phyloP scores from a whole-genome alignment of 345 rosid species.

The Passiflora organensis region DNA sequence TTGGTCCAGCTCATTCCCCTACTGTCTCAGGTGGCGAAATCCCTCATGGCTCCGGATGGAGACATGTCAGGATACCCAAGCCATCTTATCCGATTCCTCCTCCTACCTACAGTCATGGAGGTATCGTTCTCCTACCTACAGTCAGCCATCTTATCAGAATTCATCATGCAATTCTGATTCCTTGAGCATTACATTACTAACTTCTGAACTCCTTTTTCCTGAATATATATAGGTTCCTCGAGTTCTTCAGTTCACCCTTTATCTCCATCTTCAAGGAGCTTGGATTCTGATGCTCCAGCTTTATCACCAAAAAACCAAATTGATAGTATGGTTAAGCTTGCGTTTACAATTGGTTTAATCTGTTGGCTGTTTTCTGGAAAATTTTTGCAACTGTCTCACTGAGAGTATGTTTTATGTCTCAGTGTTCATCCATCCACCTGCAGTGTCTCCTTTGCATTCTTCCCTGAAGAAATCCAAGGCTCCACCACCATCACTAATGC shows the following conservation, averaged over 20 bases:
- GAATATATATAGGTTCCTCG: constrained; percentile 27
- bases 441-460: constrained; percentile 35
- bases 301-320: constrained; percentile 26
- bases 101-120: constrained; percentile 24
- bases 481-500: constrained; percentile 36
- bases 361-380: constrained; percentile 5
- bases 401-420: constrained; percentile 12
- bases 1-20: constrained; percentile 30
- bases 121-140: constrained; percentile 15
- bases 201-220: not conserved
- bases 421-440: constrained; percentile 37
- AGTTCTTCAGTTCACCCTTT: constrained; percentile 29
- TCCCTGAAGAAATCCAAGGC: constrained; percentile 35
- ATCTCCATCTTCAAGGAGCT: constrained; percentile 19
- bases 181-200: not conserved
- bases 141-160: not conserved
- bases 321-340: constrained; percentile 26
- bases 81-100: constrained; percentile 24
- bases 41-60: constrained; percentile 25
- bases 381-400: constrained; percentile 5
- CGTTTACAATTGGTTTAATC: constrained; percentile 7
- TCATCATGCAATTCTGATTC: not conserved
- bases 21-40: constrained; percentile 18
- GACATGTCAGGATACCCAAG: constrained; percentile 19
- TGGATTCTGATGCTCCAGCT: constrained; percentile 33